Conservation (phyloP, 2,329 filamentous ascomycete genomes). For the Aureobasidium subglaciale region DNA sequence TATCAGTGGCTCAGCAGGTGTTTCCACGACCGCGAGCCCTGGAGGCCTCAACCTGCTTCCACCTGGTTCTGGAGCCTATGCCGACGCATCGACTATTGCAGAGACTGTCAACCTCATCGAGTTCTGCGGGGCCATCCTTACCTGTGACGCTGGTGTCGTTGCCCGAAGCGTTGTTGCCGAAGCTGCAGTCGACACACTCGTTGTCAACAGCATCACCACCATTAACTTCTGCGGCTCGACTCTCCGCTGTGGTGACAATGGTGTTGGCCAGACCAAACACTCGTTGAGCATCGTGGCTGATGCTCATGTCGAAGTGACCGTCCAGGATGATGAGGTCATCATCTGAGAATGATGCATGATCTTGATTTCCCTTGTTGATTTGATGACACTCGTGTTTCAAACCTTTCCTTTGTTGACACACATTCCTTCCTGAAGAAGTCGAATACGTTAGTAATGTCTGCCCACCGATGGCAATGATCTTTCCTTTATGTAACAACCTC, state of each 20-base stretch:
- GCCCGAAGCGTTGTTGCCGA: not conserved
- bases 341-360: not conserved
- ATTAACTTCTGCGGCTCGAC: constrained; percentile 1
- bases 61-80: not conserved
- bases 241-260: not conserved
- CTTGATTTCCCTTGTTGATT: not conserved
- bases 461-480: not conserved
- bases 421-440: not conserved
- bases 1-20: not conserved
- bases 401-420: not conserved
- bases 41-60: not conserved
- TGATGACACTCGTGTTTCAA: not conserved
- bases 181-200: not conserved
- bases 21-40: not conserved
- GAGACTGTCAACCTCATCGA: not conserved
- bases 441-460: not conserved
- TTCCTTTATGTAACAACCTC: not conserved
- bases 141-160: not conserved
- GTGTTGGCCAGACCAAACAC: not conserved
- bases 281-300: not conserved
- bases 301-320: not conserved
- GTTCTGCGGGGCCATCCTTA: not conserved
- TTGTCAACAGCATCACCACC: not conserved
- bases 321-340: not conserved
- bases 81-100: not conserved